Evolutionary conservation across 352 stramenopile species (phyloP), one percentile per base, ranked within the genome.

Genomic region (Blastocystis hominis): DNA sequence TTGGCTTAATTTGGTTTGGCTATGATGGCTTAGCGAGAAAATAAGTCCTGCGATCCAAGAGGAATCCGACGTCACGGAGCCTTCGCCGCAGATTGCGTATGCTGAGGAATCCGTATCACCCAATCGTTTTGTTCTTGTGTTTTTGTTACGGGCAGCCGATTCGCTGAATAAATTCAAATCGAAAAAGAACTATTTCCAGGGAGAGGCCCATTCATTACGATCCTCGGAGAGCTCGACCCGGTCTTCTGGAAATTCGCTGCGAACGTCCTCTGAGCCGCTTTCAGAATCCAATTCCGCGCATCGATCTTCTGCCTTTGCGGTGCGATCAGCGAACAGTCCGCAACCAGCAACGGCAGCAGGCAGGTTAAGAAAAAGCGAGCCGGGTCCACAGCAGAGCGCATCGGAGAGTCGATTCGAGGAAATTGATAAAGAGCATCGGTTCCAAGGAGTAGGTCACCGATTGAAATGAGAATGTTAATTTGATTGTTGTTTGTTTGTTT

Each of bases 181-280:
- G 15, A 47, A 62, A 24, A 63, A 61, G 70, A 61, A 62, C 15
- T 80, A 80, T 38, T 80, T 80, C 54, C 9, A 80, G 53, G 70
- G 70, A 20, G 38, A 61, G 7, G 70, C 44, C 20, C 70, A 80
- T 80, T 80, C 70, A 38, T 36, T 80, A n/a, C n/a, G 15, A 0
- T 6, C 17, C 20, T 34, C 70, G 20, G 17, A 7, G 10, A 62
- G 5, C 40, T 30, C 42, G 13, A 34, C 34, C 53, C 24, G 24
- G 24, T 30, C 24, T 30, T 30, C 24, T 30, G 24, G 24, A 30
- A 30, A 30, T 30, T 30, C 24, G 24, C 24, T 30, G 24, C 24
- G 24, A 30, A 30, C 24, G 24, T 30, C 24, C 24, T 30, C 24
- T 30, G 24, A 30, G 24, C 24, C 24, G 24, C 24, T 30, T 30